Conservation (phyloP, 1,284 basidiomycete species). For the Fistulinella cinereoalba region DNA sequence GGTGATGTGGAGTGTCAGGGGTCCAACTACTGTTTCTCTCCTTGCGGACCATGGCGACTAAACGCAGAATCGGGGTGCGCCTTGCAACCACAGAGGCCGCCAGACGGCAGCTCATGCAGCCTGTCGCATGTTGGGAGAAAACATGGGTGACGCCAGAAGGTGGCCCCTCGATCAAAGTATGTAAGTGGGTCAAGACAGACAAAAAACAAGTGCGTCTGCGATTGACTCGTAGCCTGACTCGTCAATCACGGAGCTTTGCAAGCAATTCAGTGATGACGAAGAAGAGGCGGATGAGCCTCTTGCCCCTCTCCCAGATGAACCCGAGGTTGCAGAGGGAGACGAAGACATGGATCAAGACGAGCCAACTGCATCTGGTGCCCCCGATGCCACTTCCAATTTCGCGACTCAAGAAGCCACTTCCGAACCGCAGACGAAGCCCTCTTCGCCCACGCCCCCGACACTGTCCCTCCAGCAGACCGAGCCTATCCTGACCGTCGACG, state of each 20-base stretch:
- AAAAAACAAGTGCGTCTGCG: slow-evolving; percentile 56
- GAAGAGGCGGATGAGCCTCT: slow-evolving; percentile 71
- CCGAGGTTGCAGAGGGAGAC: slow-evolving; percentile 58
- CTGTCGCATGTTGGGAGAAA: slow-evolving; percentile 77
- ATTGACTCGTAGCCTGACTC: slow-evolving; percentile 1
- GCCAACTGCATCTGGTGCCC: slow-evolving; percentile 48
- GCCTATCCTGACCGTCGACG: slow-evolving; percentile 34
- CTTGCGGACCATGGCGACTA: slow-evolving; percentile 56
- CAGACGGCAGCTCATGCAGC: slow-evolving; percentile 75
- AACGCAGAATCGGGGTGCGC: slow-evolving; percentile 71
- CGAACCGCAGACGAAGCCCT: slow-evolving; percentile 54
- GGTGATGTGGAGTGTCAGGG: slow-evolving; percentile 15
- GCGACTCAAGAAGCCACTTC: slow-evolving; percentile 36
- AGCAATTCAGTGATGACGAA: slow-evolving; percentile 83
- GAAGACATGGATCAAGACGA: slow-evolving; percentile 68
- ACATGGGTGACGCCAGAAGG: slow-evolving; percentile 58
- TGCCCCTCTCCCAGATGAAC: slow-evolving; percentile 71
- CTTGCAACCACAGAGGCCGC: slow-evolving; percentile 73
- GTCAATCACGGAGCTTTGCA: slow-evolving; percentile 9
- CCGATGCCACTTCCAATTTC: slow-evolving; percentile 34
- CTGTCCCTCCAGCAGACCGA: slow-evolving; percentile 38
- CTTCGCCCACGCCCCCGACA: slow-evolving; percentile 56
- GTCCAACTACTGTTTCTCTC: slow-evolving; percentile 10
- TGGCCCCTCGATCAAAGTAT: slow-evolving; percentile 60
- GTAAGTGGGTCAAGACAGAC: slow-evolving; percentile 73